A percentile compares a stretch with the other conserved stretches of the same genome.
Conservation (phyloP, 108 stramenopile genomes). For the Cyclotella atomus region DNA sequence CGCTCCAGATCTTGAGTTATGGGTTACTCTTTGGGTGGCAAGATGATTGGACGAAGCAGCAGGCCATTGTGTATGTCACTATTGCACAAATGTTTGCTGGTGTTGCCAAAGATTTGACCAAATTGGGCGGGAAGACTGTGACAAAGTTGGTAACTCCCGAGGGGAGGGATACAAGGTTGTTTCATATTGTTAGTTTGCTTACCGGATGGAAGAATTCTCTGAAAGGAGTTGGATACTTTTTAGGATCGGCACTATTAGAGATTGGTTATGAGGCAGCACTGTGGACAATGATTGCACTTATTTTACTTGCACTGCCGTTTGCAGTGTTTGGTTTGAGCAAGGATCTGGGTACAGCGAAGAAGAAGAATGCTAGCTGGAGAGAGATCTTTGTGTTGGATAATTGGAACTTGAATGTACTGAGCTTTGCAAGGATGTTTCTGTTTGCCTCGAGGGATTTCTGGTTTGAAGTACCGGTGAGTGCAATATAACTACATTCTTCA, state of each 20-base stretch:
- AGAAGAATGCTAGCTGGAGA: conserved; percentile 71
- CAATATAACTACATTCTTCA: not conserved
- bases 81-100: conserved; percentile 94
- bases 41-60: conserved; percentile 66
- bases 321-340: conserved; percentile 81
- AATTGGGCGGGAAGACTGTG: conserved; percentile 93
- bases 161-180: conserved; percentile 84
- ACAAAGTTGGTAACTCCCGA: conserved; percentile 94
- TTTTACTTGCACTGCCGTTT: conserved; percentile 86
- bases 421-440: conserved; percentile 88
- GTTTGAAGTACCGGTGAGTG: conserved; percentile 91
- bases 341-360: conserved; percentile 83
- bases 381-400: conserved; percentile 86
- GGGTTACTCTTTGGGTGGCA: conserved; percentile 84
- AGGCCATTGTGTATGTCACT: conserved; percentile 87
- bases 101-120: conserved; percentile 93
- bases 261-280: conserved; percentile 82
- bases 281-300: conserved; percentile 85
- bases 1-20: conserved; percentile 74
- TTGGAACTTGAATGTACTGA: conserved; percentile 84
- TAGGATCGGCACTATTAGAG: conserved; percentile 79
- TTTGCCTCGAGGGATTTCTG: conserved; percentile 95
- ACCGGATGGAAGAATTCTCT: conserved; percentile 96
- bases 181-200: conserved; percentile 85
- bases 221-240: conserved; percentile 93